phyloP scores from a whole-genome alignment of 2,329 filamentous ascomycete species.

The Scytalidium lignicola region DNA sequence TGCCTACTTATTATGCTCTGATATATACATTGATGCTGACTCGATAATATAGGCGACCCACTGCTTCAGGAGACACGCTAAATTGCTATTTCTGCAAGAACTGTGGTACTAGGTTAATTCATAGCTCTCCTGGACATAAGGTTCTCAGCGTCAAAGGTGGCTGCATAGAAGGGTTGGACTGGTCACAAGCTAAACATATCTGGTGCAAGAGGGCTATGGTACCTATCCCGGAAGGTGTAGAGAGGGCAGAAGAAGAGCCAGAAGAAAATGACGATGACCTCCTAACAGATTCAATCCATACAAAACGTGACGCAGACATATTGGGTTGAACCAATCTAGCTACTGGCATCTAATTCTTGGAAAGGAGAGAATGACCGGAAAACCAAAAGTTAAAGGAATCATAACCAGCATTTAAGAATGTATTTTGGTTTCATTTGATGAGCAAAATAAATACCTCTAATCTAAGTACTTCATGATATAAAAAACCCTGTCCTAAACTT shows the following conservation, averaged over 20 bases:
- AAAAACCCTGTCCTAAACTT: not conserved
- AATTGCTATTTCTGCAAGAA: slow-evolving; percentile 63
- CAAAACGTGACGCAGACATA: no score
- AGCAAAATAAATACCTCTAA: no score
- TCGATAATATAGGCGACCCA: slow-evolving; percentile 43
- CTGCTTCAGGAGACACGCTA: slow-evolving; percentile 49
- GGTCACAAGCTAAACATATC: slow-evolving; percentile 58
- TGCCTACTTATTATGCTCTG: slow-evolving; percentile 2
- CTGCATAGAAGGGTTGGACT: slow-evolving; percentile 58
- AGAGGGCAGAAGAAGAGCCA: slow-evolving; percentile 51
- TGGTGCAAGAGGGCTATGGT: slow-evolving; percentile 65
- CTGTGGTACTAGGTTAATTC: slow-evolving; percentile 62
- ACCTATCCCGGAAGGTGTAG: slow-evolving; percentile 60
- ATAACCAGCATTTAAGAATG: no score
- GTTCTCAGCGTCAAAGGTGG: slow-evolving; percentile 63
- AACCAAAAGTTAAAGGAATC: no score
- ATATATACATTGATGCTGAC: not conserved
- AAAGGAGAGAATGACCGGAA: no score
- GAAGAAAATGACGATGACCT: slow-evolving; percentile 20
- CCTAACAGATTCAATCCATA: slow-evolving; percentile 32
- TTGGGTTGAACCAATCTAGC: no score
- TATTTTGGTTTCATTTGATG: no score
- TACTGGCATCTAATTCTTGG: no score
- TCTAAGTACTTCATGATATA: no score
- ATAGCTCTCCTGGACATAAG: slow-evolving; percentile 54